Percentiles rank a stretch among this genome's conserved stretches.
These are phyloP conservation scores for Solanum etuberosum DNA, from an alignment of 257 asterid species.

Conservation along the genomic window DNA sequence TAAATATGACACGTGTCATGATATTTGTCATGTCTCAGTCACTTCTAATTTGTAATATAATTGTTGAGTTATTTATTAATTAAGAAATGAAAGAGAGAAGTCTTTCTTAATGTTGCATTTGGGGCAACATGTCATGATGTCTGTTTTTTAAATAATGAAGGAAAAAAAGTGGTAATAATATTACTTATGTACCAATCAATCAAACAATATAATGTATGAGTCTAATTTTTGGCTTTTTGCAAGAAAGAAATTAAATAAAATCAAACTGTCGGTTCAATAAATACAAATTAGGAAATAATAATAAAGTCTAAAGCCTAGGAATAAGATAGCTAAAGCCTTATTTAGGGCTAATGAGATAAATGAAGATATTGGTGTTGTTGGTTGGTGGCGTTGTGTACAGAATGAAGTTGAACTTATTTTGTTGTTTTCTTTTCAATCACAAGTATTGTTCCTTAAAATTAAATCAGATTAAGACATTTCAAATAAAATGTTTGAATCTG, in stretches of 20 bases:
- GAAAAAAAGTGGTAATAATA: neutral
- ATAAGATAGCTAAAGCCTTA: neutral
- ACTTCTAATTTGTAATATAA: neutral
- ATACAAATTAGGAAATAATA: neutral
- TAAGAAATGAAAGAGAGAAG: neutral
- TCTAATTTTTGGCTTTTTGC: neutral
- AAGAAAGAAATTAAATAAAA: neutral
- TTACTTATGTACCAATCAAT: neutral
- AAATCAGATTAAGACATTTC: neutral
- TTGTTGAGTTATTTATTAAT: neutral
- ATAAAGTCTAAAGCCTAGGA: neutral
- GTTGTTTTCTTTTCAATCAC: neutral
- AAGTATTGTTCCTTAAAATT: neutral
- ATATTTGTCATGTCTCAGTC: neutral
- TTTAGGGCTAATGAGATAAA: neutral
- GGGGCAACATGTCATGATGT: neutral
- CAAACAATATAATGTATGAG: neutral
- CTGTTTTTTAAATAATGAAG: neutral
- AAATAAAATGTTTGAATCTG: too few relatives aligned
- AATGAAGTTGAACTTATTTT: neutral
- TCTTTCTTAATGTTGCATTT: neutral
- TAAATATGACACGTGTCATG: neutral
- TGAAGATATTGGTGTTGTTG: neutral
- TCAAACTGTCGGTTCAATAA: neutral
- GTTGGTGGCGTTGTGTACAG: neutral